phyloP scores from a whole-genome alignment of 1,139 yeast species.

The Kodamaea sp. region DNA sequence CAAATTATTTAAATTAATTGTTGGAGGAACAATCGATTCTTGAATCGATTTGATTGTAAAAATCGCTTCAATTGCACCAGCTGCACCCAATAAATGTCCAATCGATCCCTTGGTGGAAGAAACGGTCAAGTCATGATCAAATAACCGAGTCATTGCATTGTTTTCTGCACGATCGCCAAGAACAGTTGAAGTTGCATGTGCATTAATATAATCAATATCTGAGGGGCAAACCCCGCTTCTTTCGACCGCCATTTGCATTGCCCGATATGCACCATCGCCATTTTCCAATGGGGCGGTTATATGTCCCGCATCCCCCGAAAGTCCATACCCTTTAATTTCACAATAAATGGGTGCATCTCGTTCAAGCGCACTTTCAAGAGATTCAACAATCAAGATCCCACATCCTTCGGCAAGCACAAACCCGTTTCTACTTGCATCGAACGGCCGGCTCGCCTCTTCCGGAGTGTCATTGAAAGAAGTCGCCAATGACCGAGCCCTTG shows the following conservation, averaged over 20 bases:
- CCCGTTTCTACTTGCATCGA: slow-evolving; percentile 74
- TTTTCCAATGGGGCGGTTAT: slow-evolving; percentile 84
- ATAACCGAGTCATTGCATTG: slow-evolving; percentile 60
- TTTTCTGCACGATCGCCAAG: slow-evolving; percentile 91
- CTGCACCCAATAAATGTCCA: slow-evolving; percentile 94
- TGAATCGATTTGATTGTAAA: slow-evolving; percentile 69
- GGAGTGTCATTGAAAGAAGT: slow-evolving; percentile 64
- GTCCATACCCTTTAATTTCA: slow-evolving; percentile 82
- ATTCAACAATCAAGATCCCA: slow-evolving; percentile 76
- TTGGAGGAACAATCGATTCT: slow-evolving; percentile 67
- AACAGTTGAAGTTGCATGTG: slow-evolving; percentile 93
- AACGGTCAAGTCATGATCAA: slow-evolving; percentile 40
- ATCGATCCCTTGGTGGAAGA: slow-evolving; percentile 89
- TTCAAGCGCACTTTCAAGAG: slow-evolving; percentile 64
- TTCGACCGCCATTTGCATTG: slow-evolving; percentile 75
- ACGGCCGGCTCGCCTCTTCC: slow-evolving; percentile 74
- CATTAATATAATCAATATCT: slow-evolving; percentile 75
- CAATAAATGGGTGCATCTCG: slow-evolving; percentile 66
- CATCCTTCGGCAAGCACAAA: slow-evolving; percentile 94
- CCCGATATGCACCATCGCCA: slow-evolving; percentile 80
- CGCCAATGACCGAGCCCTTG: slow-evolving; percentile 80
- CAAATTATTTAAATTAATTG: slow-evolving; percentile 59
- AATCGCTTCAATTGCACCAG: slow-evolving; percentile 90
- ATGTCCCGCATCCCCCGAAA: slow-evolving; percentile 89
- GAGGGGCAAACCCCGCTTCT: slow-evolving; percentile 41